phyloP scores from a whole-genome alignment of 164 flowering plant genomes.

The Nymphaea colorata region DNA sequence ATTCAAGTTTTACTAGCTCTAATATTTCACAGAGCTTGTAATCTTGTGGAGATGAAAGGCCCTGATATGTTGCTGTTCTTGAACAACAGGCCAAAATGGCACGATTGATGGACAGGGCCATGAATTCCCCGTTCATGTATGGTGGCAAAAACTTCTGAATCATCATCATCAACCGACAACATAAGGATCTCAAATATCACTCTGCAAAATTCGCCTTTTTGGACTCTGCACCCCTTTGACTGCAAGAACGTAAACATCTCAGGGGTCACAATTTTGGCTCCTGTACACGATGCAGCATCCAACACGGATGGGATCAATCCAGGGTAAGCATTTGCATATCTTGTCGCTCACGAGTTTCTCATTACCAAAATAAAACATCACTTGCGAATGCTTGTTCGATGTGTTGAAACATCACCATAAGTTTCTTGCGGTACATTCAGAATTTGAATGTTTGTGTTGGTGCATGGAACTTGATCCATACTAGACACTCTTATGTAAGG shows the following conservation, averaged over 20 bases:
- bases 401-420: too few relatives aligned
- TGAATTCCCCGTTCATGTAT: too few relatives aligned
- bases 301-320: conserved; percentile 99
- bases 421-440: too few relatives aligned
- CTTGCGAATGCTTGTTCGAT: too few relatives aligned
- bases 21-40: not conserved
- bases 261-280: conserved; percentile 80
- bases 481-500: too few relatives aligned
- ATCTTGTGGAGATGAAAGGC: not conserved
- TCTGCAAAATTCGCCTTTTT: conserved; percentile 83
- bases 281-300: conserved; percentile 74
- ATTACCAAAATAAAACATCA: too few relatives aligned
- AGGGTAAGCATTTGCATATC: conserved; percentile 32
- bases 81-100: conserved; percentile 90
- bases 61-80: not conserved
- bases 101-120: conserved; percentile 96
- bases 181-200: conserved; percentile 63
- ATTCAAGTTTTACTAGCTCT: too few relatives aligned
- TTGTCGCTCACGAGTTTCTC: not conserved
- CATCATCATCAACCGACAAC: conserved; percentile 83
- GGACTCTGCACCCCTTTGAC: conserved; percentile 98
- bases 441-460: too few relatives aligned
- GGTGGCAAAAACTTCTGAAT: conserved; percentile 84
- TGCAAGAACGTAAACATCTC: conserved; percentile 76
- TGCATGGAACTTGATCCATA: too few relatives aligned